Evolutionary conservation across 2,329 filamentous ascomycete genomes (phyloP).

Genomic region (Fusarium longipes): DNA sequence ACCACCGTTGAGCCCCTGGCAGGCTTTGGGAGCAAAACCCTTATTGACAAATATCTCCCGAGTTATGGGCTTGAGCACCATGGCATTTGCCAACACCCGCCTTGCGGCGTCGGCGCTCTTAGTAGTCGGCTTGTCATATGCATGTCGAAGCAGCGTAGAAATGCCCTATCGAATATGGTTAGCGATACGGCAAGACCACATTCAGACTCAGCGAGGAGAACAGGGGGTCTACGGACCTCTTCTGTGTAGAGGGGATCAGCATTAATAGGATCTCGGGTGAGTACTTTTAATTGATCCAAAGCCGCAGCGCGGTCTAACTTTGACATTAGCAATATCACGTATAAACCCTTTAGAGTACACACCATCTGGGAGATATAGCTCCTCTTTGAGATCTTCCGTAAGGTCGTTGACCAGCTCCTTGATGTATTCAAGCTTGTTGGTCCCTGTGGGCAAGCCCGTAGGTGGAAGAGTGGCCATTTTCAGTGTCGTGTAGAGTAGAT

Average conservation of each 20-base stretch:
- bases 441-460: slow-evolving; percentile 53
- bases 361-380: slow-evolving; percentile 70
- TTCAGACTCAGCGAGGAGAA: background rate
- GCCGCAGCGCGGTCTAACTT: slow-evolving; percentile 69
- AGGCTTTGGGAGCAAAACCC: slow-evolving; percentile 71
- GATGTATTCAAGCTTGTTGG: slow-evolving; percentile 73
- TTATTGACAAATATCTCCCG: slow-evolving; percentile 52
- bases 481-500: background rate
- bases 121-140: slow-evolving; percentile 73
- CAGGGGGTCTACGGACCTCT: slow-evolving; percentile 63
- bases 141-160: slow-evolving; percentile 75
- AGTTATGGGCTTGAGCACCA: slow-evolving; percentile 65
- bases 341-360: background rate
- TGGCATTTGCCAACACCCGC: slow-evolving; percentile 83
- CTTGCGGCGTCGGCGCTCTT: slow-evolving; percentile 79
- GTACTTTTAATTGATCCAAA: slow-evolving; percentile 75
- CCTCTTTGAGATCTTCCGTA: slow-evolving; percentile 69
- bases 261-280: slow-evolving; percentile 73
- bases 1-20: slow-evolving; percentile 77
- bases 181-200: slow-evolving; percentile 13
- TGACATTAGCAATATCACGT: slow-evolving; percentile 17
- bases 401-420: slow-evolving; percentile 72
- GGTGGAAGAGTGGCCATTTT: slow-evolving; percentile 39
- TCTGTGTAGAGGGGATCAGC: slow-evolving; percentile 87
- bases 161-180: slow-evolving; percentile 71